Percentiles rank a stretch among this genome's conserved stretches.
phyloP scores from a whole-genome alignment of 176 grass and related monocot genomes.

The Puya raimondii region DNA sequence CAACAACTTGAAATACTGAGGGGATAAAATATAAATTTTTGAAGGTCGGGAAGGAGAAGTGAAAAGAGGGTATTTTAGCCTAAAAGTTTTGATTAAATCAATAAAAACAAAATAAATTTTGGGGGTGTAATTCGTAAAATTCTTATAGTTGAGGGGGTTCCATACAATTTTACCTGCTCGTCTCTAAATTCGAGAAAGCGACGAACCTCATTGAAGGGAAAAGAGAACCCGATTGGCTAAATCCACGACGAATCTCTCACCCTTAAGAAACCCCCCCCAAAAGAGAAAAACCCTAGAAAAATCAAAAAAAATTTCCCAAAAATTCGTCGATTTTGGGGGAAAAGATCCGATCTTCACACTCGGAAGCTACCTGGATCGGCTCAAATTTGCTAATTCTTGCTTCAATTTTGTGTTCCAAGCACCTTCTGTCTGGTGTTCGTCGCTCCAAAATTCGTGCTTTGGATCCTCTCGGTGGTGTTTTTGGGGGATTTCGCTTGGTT shows the following conservation, averaged over 20 bases:
- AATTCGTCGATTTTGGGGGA: neutral
- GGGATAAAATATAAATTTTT: no score
- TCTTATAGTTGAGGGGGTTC: no score
- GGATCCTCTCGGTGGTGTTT: neutral
- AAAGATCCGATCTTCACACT: constrained; percentile 16
- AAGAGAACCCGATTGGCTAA: neutral
- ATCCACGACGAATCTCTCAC: neutral
- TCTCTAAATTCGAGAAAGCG: neutral
- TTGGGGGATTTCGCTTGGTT: constrained; percentile 5
- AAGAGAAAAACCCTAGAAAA: constrained; percentile 10
- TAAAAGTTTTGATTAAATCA: no score
- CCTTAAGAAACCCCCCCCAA: constrained; percentile 1
- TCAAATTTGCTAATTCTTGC: neutral
- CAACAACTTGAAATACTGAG: no score
- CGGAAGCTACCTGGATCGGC: neutral
- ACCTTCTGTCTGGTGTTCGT: neutral
- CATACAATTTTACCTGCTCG: neutral
- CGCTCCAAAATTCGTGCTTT: neutral
- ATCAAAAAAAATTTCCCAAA: neutral
- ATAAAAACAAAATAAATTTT: no score
- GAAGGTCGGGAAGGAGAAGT: no score
- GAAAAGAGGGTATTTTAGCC: no score
- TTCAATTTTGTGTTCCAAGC: neutral
- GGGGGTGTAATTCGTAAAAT: no score
- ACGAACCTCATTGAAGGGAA: neutral